phyloP scores from a whole-genome alignment of 345 rosid genomes.

The Draba incana region DNA sequence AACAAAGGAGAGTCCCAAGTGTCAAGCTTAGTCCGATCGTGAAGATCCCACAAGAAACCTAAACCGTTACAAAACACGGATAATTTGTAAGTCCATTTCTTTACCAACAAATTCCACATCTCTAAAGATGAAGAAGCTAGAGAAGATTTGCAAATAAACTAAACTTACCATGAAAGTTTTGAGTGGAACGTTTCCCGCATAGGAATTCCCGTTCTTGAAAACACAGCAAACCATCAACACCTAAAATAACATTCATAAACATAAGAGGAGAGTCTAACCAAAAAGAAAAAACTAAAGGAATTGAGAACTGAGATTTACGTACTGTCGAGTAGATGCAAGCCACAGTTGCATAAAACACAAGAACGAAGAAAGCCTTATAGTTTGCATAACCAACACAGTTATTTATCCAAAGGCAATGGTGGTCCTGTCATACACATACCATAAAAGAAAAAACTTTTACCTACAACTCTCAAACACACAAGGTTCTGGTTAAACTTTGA shows the following conservation, averaged over 20 bases:
- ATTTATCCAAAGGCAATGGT: slow-evolving; percentile 91
- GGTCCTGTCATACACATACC: slow-evolving; percentile 58
- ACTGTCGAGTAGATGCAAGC: slow-evolving; percentile 73
- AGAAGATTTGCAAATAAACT: slow-evolving; percentile 1
- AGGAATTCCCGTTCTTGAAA: slow-evolving; percentile 49
- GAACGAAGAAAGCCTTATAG: slow-evolving; percentile 82
- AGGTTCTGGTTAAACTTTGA: neutral
- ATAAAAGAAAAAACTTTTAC: neutral
- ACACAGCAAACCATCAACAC: slow-evolving; percentile 50
- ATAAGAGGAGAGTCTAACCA: slow-evolving; percentile 17
- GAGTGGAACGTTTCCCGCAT: slow-evolving; percentile 45
- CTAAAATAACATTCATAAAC: slow-evolving; percentile 38
- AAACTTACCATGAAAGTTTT: slow-evolving; percentile 59
- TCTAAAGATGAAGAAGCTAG: slow-evolving; percentile 22
- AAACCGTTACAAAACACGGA: slow-evolving; percentile 12
- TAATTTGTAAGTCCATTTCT: neutral
- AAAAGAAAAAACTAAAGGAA: neutral
- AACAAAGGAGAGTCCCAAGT: slow-evolving; percentile 71
- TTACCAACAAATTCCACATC: neutral
- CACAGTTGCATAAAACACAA: slow-evolving; percentile 63
- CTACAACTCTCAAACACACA: slow-evolving; percentile 32
- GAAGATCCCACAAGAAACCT: slow-evolving; percentile 58
- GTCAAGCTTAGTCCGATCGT: slow-evolving; percentile 51
- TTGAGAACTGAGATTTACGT: slow-evolving; percentile 25
- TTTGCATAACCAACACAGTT: slow-evolving; percentile 92